These are phyloP conservation scores for Fragaria vesca DNA, from an alignment of 306 rosid species.

Conservation along the genomic window DNA sequence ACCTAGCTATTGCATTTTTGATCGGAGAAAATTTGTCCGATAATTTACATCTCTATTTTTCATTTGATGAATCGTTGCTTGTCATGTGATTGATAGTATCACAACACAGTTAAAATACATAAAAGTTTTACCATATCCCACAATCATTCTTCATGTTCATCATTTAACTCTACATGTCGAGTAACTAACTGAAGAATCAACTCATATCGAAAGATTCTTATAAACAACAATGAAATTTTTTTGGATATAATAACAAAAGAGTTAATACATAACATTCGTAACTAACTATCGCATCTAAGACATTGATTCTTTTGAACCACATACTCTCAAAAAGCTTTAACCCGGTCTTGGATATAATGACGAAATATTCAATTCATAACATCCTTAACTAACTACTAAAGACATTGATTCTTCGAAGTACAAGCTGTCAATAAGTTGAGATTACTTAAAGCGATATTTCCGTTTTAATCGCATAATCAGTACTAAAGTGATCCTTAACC, in stretches of 20 bases:
- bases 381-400: no score
- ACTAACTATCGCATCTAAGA: no score
- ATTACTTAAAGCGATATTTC: neutral
- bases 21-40: neutral
- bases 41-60: neutral
- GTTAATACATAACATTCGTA: no score
- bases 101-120: neutral
- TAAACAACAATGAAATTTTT: no score
- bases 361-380: neutral
- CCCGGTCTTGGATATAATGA: no score
- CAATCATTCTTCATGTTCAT: neutral
- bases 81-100: neutral
- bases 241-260: no score
- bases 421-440: neutral
- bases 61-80: neutral
- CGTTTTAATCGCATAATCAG: neutral
- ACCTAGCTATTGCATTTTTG: neutral
- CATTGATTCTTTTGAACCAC: no score
- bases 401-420: no score
- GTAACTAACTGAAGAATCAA: no score
- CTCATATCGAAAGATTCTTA: no score
- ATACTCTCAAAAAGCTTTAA: no score
- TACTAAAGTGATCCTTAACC: neutral
- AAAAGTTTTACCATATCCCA: neutral
- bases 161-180: no score